A percentile compares a stretch with the other conserved stretches of the same genome.
phyloP scores from a whole-genome alignment of 257 asterid genomes.

The Plantago ovata region DNA sequence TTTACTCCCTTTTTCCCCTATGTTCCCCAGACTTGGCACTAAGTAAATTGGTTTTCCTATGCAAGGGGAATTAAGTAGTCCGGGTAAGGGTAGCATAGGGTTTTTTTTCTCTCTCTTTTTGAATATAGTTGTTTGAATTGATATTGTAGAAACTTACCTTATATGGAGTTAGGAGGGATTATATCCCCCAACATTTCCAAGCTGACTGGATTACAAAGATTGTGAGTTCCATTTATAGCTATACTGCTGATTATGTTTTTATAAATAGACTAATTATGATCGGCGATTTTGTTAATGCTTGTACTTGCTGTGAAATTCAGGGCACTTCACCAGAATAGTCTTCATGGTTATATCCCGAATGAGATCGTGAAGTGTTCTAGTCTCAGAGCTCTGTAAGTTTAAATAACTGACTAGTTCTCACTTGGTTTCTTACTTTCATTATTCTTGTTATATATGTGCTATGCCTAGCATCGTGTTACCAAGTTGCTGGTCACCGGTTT shows the following conservation, averaged over 20 bases:
- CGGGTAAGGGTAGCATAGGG: too few relatives aligned
- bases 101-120: conserved; percentile 4
- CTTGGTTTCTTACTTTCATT: too few relatives aligned
- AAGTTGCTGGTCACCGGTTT: too few relatives aligned
- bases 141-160: conserved; percentile 71
- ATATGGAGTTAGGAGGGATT: conserved; percentile 81
- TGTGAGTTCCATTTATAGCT: conserved; percentile 46
- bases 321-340: conserved; percentile 92
- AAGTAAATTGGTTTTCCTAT: too few relatives aligned
- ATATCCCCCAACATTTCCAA: conserved; percentile 80
- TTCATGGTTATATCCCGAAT: conserved; percentile 75
- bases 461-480: too few relatives aligned
- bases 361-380: conserved; percentile 72
- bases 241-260: not conserved
- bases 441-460: too few relatives aligned
- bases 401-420: not conserved
- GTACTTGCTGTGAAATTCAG: conserved; percentile 28
- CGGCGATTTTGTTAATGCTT: conserved; percentile 6
- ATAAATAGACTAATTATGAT: not conserved
- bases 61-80: too few relatives aligned
- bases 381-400: conserved; percentile 86
- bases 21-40: too few relatives aligned
- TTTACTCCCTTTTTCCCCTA: too few relatives aligned
- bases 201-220: conserved; percentile 67
- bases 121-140: conserved; percentile 4